These are phyloP conservation scores for Rutstroemia sp. DNA, from an alignment of 2,329 filamentous ascomycete species.

Conservation along the genomic window DNA sequence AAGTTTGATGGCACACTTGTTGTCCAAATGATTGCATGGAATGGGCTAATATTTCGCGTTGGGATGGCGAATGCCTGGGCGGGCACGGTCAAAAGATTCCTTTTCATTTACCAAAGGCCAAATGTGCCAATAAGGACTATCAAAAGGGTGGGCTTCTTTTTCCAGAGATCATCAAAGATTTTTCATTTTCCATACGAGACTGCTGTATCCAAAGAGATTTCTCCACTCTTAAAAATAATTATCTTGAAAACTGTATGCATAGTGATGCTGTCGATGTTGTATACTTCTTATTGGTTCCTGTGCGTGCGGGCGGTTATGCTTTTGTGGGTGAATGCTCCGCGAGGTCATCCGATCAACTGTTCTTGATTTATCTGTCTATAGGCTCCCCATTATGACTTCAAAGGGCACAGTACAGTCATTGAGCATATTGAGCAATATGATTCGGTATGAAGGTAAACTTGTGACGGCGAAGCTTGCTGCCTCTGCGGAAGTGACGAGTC, in stretches of 20 bases:
- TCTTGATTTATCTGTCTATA: too few species aligned
- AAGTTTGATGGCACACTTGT: constrained; percentile 28
- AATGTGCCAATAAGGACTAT: constrained; percentile 25
- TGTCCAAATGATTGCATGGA: constrained; percentile 27
- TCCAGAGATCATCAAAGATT: constrained; percentile 28
- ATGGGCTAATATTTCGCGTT: constrained; percentile 26
- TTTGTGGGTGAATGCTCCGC: too few species aligned
- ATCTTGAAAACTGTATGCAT: not conserved
- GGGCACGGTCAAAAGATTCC: constrained; percentile 29
- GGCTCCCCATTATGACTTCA: too few species aligned
- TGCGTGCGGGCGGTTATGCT: not conserved
- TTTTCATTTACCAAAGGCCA: constrained; percentile 23
- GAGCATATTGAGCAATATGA: too few species aligned
- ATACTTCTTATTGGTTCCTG: not conserved
- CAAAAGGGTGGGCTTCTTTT: constrained; percentile 27
- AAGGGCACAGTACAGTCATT: too few species aligned
- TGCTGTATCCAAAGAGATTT: not conserved
- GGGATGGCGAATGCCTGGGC: constrained; percentile 24
- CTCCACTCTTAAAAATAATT: constrained; percentile 4
- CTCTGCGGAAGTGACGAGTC: too few species aligned
- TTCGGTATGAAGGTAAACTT: too few species aligned
- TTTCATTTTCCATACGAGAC: constrained; percentile 18
- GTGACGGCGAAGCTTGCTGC: too few species aligned
- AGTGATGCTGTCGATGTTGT: not conserved
- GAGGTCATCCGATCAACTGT: too few species aligned